Evolutionary conservation across 2,329 filamentous ascomycete species (phyloP).

Genomic region (Verticillium longisporum): DNA sequence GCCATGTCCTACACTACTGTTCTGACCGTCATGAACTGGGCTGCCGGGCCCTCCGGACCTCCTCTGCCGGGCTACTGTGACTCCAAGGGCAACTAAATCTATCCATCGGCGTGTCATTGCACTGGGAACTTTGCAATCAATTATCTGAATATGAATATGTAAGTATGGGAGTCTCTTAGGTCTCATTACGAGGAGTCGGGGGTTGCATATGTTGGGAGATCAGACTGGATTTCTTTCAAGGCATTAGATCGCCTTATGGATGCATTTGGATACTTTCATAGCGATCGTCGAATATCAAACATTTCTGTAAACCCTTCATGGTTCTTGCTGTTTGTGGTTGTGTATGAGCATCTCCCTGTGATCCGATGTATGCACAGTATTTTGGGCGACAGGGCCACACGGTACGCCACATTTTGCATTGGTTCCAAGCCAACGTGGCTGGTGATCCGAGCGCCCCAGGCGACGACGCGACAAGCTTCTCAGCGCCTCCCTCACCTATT

Average conservation of each 20-base stretch:
- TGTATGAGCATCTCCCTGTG: not conserved
- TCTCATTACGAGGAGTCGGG: not conserved
- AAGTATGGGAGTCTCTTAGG: not conserved
- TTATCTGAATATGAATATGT: not conserved
- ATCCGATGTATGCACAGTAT: no score
- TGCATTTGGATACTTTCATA: not conserved
- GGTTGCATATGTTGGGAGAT: not conserved
- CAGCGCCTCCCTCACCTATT: not conserved
- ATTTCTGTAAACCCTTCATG: not conserved
- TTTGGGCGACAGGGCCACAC: not conserved
- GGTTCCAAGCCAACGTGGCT: not conserved
- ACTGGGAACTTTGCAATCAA: not conserved
- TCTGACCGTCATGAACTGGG: constrained; percentile 84
- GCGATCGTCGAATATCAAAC: not conserved
- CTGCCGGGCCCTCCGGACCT: constrained; percentile 42
- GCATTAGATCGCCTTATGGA: not conserved
- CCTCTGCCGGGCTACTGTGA: constrained; percentile 49
- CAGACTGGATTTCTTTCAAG: not conserved
- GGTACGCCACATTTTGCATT: not conserved
- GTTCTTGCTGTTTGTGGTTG: not conserved
- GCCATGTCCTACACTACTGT: constrained; percentile 91
- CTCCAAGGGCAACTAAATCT: constrained; percentile 14
- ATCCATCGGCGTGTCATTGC: not conserved
- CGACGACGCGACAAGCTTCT: not conserved
- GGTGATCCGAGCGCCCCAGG: not conserved